phyloP scores from a whole-genome alignment of 164 flowering plant species.

The Sextonia rubra region DNA sequence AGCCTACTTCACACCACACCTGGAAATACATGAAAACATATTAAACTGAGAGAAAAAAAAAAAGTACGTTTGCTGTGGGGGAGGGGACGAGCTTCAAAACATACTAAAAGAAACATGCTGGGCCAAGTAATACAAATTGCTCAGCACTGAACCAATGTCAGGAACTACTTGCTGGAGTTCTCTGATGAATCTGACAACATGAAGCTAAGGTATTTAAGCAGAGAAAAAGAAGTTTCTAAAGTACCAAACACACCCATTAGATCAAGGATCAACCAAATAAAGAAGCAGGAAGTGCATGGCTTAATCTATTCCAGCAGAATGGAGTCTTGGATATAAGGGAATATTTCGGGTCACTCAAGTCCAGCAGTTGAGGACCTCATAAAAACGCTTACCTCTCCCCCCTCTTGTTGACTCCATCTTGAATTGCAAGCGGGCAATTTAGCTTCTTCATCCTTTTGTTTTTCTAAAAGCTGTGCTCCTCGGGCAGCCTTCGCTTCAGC shows the following conservation, averaged over 20 bases:
- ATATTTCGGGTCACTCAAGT: not conserved
- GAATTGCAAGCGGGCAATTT: conserved; percentile 77
- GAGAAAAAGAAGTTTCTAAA: not conserved
- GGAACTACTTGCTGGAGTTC: too few relatives aligned
- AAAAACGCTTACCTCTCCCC: conserved; percentile 66
- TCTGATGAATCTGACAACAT: too few relatives aligned
- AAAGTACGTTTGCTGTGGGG: too few relatives aligned
- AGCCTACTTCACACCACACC: conserved; percentile 91
- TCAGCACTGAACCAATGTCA: too few relatives aligned
- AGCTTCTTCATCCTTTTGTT: conserved; percentile 81
- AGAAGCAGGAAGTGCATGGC: not conserved
- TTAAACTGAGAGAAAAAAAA: not conserved
- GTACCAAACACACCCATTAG: not conserved
- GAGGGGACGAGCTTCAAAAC: not conserved
- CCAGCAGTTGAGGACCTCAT: not conserved
- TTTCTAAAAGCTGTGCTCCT: conserved; percentile 86
- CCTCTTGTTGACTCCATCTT: conserved; percentile 90
- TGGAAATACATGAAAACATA: conserved; percentile 16
- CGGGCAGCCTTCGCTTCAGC: conserved; percentile 89
- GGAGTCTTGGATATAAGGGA: not conserved
- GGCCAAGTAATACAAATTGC: too few relatives aligned
- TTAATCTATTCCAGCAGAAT: not conserved
- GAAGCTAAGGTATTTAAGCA: too few relatives aligned
- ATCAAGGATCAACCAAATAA: not conserved
- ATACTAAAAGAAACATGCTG: too few relatives aligned